These are phyloP conservation scores for Fusarium dlaminii DNA, from an alignment of 2,329 filamentous ascomycete species.

Conservation along the genomic window DNA sequence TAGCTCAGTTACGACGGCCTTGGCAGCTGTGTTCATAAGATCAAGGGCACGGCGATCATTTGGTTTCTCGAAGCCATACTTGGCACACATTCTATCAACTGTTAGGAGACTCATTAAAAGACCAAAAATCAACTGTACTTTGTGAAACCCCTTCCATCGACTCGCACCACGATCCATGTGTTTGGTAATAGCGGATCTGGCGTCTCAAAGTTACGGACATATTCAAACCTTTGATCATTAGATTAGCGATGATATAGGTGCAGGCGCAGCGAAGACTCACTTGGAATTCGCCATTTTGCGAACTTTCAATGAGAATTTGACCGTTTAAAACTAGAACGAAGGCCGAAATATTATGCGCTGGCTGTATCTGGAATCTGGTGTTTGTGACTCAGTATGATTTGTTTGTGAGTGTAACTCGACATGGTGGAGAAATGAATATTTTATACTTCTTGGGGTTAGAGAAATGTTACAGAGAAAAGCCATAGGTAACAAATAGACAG, in stretches of 20 bases:
- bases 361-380: constrained; percentile 19
- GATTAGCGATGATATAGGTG: not conserved
- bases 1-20: constrained; percentile 82
- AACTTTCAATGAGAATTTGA: not conserved
- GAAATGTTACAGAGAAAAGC: not conserved
- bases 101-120: constrained; percentile 12
- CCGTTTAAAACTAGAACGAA: not conserved
- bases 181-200: constrained; percentile 82
- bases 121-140: constrained; percentile 66
- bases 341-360: not conserved
- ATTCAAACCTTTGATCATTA: constrained; percentile 77
- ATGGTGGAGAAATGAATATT: constrained; percentile 12
- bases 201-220: constrained; percentile 90
- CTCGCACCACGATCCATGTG: constrained; percentile 93
- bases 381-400: constrained; percentile 39
- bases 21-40: constrained; percentile 95
- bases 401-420: constrained; percentile 37
- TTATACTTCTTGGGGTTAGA: not conserved
- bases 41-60: constrained; percentile 89
- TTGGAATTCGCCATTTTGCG: constrained; percentile 65
- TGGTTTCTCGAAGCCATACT: constrained; percentile 88
- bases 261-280: constrained; percentile 46
- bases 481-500: not conserved
- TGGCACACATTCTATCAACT: constrained; percentile 74
- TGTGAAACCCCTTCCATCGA: constrained; percentile 94